Evolutionary conservation across 2,329 filamentous ascomycete genomes (phyloP).

Genomic region (Pestalotiopsis sp.): DNA sequence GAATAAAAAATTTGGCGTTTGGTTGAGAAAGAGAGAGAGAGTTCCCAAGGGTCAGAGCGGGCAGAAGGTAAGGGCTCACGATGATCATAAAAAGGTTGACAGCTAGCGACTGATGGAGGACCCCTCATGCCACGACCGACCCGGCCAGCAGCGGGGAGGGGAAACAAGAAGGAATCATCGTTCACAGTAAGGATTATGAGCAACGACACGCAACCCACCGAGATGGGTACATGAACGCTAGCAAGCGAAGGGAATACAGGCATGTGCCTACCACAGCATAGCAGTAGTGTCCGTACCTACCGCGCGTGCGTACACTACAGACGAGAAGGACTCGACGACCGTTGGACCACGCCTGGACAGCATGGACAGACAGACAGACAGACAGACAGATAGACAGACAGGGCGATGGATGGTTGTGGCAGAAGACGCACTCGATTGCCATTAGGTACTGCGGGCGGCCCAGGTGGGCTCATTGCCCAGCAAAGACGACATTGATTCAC

Average conservation of each 20-base stretch:
- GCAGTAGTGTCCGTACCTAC: background rate
- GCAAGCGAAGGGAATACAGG: background rate
- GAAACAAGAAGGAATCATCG: background rate
- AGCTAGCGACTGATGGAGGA: background rate
- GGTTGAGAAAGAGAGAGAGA: background rate
- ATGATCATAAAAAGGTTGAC: conserved; percentile 3
- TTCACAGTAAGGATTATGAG: background rate
- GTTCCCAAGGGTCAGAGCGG: background rate
- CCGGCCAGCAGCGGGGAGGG: background rate
- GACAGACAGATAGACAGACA: no score
- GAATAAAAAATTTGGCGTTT: background rate
- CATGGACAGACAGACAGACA: background rate
- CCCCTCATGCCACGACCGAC: background rate
- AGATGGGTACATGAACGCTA: background rate
- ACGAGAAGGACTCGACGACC: background rate
- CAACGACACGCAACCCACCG: background rate
- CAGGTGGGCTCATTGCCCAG: background rate
- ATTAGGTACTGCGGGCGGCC: background rate
- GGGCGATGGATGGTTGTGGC: background rate
- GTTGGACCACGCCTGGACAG: background rate
- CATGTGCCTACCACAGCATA: background rate
- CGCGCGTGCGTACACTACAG: background rate
- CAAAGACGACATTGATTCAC: background rate
- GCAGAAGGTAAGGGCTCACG: conserved; percentile 3
- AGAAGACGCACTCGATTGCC: background rate